Evolutionary conservation across 2,329 filamentous ascomycete species (phyloP).

Genomic region (Eutypa lata): DNA sequence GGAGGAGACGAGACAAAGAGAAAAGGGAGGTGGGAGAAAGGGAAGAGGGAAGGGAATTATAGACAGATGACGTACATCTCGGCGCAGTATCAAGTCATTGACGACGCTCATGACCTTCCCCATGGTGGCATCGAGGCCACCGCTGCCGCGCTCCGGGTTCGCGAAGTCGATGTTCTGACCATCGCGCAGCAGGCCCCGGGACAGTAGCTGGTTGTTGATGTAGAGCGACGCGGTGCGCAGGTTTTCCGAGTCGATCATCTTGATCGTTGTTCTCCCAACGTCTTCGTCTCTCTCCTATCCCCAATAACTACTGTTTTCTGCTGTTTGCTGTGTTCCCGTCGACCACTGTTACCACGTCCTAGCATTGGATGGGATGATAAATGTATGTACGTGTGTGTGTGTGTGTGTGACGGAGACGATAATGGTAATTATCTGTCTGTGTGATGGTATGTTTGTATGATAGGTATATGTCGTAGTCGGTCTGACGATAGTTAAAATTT

Average conservation of each 20-base stretch:
- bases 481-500: no score
- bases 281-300: not conserved
- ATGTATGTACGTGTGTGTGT: no score
- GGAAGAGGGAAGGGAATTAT: not conserved
- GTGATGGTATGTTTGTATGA: not conserved
- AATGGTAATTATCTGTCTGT: not conserved
- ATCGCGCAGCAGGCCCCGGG: conserved; percentile 62
- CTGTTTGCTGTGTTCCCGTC: no score
- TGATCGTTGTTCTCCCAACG: conserved; percentile 2
- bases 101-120: conserved; percentile 86
- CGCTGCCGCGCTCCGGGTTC: conserved; percentile 61
- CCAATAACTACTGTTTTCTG: no score
- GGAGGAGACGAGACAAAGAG: not conserved
- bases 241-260: conserved; percentile 54
- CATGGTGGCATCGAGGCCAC: conserved; percentile 64
- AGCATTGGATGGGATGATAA: not conserved
- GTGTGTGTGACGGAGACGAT: not conserved
- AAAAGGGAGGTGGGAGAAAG: not conserved
- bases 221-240: conserved; percentile 66
- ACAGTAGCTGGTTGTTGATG: conserved; percentile 70
- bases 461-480: not conserved
- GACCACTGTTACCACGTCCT: not conserved
- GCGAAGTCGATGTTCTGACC: conserved; percentile 81
- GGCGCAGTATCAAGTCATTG: conserved; percentile 85
- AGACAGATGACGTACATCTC: conserved; percentile 67